Conservation (phyloP, 495 filamentous ascomycete genomes). For the Neurospora sp. region DNA sequence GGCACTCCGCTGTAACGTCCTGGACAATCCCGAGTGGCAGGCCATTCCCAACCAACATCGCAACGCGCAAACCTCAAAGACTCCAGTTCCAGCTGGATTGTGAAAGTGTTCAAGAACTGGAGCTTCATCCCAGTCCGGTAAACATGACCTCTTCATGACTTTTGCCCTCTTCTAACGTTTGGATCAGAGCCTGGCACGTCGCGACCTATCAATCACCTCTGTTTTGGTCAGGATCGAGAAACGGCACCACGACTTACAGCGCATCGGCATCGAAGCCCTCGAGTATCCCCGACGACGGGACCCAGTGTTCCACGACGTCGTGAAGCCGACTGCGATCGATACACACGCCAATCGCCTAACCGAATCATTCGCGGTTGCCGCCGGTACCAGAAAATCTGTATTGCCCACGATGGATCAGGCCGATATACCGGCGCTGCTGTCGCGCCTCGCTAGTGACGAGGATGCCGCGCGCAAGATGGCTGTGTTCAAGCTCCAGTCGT, state of each 20-base stretch:
- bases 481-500: conserved; percentile 90
- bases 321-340: neutral
- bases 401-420: conserved; percentile 36
- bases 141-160: neutral
- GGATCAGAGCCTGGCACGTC: neutral
- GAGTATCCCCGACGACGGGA: neutral
- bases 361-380: neutral
- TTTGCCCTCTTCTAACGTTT: neutral
- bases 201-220: neutral
- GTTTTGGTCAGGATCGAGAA: neutral
- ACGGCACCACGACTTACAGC: neutral
- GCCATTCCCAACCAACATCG: neutral
- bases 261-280: neutral
- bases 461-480: conserved; percentile 98
- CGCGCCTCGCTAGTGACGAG: conserved; percentile 47
- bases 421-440: conserved; percentile 45
- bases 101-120: neutral
- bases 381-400: neutral
- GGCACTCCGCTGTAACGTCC: neutral
- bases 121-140: neutral
- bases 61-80: neutral
- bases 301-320: neutral
- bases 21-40: neutral
- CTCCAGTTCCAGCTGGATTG: neutral
- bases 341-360: neutral